Conservation (phyloP, 192 early-diverging fungal genomes). For the Dissophora ornata region DNA sequence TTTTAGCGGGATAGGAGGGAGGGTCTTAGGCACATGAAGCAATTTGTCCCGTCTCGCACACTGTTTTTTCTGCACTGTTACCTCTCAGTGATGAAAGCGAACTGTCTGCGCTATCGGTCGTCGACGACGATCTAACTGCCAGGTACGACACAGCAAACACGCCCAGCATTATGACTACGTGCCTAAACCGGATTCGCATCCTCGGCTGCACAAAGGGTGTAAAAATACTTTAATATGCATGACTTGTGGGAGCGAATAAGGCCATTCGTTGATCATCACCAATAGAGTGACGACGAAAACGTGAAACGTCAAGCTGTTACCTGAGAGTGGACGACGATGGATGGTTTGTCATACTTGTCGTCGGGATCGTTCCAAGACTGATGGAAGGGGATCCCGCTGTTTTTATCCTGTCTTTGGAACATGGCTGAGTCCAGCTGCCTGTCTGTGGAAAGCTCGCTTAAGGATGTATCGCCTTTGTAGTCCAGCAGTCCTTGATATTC, state of each 20-base stretch:
- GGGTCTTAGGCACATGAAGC: too few relatives aligned
- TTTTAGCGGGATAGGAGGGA: too few relatives aligned
- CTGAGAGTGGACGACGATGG: slow-evolving; percentile 13
- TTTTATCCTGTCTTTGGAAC: slow-evolving; percentile 15
- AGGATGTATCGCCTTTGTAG: neutral
- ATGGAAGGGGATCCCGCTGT: slow-evolving; percentile 15
- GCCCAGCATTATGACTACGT: slow-evolving; percentile 2
- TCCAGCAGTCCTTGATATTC: too few relatives aligned
- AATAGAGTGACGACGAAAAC: neutral
- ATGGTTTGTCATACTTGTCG: slow-evolving; percentile 38
- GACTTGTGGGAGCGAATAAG: too few relatives aligned
- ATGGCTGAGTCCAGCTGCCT: slow-evolving; percentile 6
- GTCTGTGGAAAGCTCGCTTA: neutral
- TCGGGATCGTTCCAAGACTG: slow-evolving; percentile 8
- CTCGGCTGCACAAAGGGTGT: slow-evolving; percentile 4
- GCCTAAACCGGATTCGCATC: slow-evolving; percentile 14
- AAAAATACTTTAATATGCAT: too few relatives aligned
- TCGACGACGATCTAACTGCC: neutral
- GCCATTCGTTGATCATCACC: neutral
- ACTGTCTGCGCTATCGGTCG: neutral
- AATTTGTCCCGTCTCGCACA: too few relatives aligned
- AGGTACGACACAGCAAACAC: slow-evolving; percentile 11
- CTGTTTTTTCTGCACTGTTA: too few relatives aligned
- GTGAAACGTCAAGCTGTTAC: slow-evolving; percentile 1
- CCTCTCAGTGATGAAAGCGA: neutral